A percentile compares a stretch with the other conserved stretches of the same genome.
These are phyloP conservation scores for Emydomyces testavorans DNA, from an alignment of 2,329 filamentous ascomycete genomes.

Conservation along the genomic window DNA sequence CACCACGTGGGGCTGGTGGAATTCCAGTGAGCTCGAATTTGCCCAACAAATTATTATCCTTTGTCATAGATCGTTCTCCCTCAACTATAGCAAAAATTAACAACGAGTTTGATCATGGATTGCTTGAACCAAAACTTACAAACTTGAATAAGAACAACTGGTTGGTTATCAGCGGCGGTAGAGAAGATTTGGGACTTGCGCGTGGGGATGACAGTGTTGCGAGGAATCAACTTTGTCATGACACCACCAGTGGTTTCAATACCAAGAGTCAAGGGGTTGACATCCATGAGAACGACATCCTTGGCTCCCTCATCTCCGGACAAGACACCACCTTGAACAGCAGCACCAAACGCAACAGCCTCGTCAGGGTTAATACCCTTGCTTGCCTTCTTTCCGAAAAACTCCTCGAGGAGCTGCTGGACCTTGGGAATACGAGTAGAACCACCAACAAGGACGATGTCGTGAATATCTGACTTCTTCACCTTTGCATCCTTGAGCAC, in stretches of 20 bases:
- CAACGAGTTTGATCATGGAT: neutral
- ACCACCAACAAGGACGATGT: slow-evolving; percentile 96
- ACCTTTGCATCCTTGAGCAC: slow-evolving; percentile 97
- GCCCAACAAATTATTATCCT: slow-evolving; percentile 93
- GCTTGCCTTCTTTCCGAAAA: slow-evolving; percentile 94
- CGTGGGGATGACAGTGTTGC: slow-evolving; percentile 88
- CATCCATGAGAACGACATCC: slow-evolving; percentile 88
- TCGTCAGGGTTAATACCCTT: slow-evolving; percentile 99
- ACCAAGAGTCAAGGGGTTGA: slow-evolving; percentile 91
- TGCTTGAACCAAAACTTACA: slow-evolving; percentile 36
- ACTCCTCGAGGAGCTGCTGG: slow-evolving; percentile 86
- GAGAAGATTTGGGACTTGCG: slow-evolving; percentile 98
- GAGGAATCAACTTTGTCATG: slow-evolving; percentile 93
- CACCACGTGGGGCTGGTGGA: slow-evolving; percentile 84
- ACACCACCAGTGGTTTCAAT: slow-evolving; percentile 96
- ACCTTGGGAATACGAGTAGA: slow-evolving; percentile 99
- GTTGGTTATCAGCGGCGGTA: slow-evolving; percentile 92
- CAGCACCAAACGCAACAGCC: slow-evolving; percentile 94
- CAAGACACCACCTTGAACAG: slow-evolving; percentile 91
- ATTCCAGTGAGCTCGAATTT: slow-evolving; percentile 98
- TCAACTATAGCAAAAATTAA: slow-evolving; percentile 42
- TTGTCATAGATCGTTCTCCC: slow-evolving; percentile 86
- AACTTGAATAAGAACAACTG: slow-evolving; percentile 87
- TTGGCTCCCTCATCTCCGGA: slow-evolving; percentile 72
- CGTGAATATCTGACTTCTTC: slow-evolving; percentile 87